These are phyloP conservation scores for Acephala macrosclerotiorum DNA, from an alignment of 2,329 filamentous ascomycete genomes.

Conservation along the genomic window DNA sequence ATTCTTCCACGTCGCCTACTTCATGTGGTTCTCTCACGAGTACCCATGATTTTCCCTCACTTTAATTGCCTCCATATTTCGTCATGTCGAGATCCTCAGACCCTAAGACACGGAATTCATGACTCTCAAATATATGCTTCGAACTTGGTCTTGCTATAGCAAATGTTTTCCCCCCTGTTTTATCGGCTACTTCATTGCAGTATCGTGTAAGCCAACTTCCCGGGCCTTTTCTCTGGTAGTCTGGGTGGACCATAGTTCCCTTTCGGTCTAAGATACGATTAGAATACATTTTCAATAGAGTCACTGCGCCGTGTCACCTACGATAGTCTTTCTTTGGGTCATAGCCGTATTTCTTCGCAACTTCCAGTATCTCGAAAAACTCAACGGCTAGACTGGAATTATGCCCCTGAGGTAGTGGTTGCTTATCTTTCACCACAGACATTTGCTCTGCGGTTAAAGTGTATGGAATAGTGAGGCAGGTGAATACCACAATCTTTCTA, in stretches of 20 bases:
- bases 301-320: too few relatives aligned
- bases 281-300: too few relatives aligned
- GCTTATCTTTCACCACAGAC: too few relatives aligned
- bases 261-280: constrained; percentile 1
- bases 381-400: too few relatives aligned
- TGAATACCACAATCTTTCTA: too few relatives aligned
- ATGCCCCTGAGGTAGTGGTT: too few relatives aligned
- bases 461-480: too few relatives aligned
- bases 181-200: constrained; percentile 6
- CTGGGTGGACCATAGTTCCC: not conserved
- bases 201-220: constrained; percentile 1
- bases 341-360: too few relatives aligned
- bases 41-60: constrained; percentile 3
- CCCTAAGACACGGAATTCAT: constrained; percentile 7
- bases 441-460: too few relatives aligned
- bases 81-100: constrained; percentile 14
- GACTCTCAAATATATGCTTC: not conserved
- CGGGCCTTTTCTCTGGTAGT: constrained; percentile 11
- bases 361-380: too few relatives aligned
- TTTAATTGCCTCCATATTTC: constrained; percentile 13
- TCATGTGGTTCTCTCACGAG: not conserved
- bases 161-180: not conserved
- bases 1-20: too few relatives aligned
- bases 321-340: too few relatives aligned
- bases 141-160: not conserved